Evolutionary conservation across 805 yeast species (phyloP).

Genomic region (Metschnikowia continentalis): DNA sequence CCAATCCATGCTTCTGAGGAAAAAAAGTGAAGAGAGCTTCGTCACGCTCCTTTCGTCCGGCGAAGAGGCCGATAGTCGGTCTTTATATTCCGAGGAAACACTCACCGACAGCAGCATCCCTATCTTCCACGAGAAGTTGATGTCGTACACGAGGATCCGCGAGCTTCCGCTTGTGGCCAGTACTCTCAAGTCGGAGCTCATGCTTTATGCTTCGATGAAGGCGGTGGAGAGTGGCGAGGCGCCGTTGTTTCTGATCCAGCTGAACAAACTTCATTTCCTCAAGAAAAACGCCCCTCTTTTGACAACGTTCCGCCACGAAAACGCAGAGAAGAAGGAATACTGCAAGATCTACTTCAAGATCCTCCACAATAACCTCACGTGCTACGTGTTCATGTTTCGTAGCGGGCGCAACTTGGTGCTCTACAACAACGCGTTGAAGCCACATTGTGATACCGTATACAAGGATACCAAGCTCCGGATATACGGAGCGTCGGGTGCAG

Average conservation of each 20-base stretch:
- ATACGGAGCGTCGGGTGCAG: slow-evolving; percentile 30
- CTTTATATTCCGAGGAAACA: slow-evolving; percentile 14
- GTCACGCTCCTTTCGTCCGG: slow-evolving; percentile 7
- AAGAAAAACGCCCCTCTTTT: slow-evolving; percentile 30
- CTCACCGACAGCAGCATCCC: slow-evolving; percentile 11
- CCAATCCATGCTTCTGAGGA: slow-evolving; percentile 6
- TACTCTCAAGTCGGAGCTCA: slow-evolving; percentile 12
- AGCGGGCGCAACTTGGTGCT: slow-evolving; percentile 19
- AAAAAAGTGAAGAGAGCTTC: slow-evolving; percentile 11
- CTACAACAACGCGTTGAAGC: slow-evolving; percentile 26
- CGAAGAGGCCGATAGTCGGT: slow-evolving; percentile 4
- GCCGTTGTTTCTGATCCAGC: slow-evolving; percentile 14
- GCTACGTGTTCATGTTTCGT: slow-evolving; percentile 25
- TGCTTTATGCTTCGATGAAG: slow-evolving; percentile 8
- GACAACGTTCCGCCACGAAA: slow-evolving; percentile 16
- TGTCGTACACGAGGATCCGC: slow-evolving; percentile 12
- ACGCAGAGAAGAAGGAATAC: slow-evolving; percentile 18
- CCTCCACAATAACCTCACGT: slow-evolving; percentile 25
- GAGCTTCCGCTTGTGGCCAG: slow-evolving; percentile 17
- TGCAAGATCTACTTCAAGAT: slow-evolving; percentile 30
- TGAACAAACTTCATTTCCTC: slow-evolving; percentile 18
- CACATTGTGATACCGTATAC: slow-evolving; percentile 27
- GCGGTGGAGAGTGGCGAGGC: slow-evolving; percentile 8
- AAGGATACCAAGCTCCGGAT: slow-evolving; percentile 28
- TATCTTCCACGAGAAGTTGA: slow-evolving; percentile 12